Conservation (phyloP, 176 grass and related monocot genomes). For the Carex littledalei region DNA sequence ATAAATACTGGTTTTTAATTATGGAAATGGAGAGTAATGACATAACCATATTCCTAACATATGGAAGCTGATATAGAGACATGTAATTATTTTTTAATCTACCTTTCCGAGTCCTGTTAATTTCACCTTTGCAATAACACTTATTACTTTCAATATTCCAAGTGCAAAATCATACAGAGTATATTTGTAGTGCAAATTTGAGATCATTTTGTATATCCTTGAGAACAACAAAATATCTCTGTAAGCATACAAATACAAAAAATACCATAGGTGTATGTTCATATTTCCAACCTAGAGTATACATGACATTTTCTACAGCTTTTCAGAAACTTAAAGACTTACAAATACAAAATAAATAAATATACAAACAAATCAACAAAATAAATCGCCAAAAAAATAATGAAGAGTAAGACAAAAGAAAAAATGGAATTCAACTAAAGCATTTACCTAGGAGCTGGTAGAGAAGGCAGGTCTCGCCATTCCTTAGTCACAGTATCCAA, state of each 20-base stretch:
- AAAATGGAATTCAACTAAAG: not conserved
- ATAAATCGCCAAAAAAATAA: not conserved
- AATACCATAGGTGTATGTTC: not conserved
- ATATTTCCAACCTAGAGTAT: not conserved
- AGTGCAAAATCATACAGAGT: not conserved
- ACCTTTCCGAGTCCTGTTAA: not conserved
- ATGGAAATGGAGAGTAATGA: not conserved
- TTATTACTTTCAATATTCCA: not conserved
- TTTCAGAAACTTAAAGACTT: not conserved
- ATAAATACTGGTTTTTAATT: not conserved
- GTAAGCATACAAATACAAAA: not conserved
- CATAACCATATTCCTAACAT: not conserved
- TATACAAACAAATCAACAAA: not conserved
- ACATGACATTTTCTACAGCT: not conserved
- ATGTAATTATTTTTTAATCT: not conserved
- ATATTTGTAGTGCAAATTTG: not conserved
- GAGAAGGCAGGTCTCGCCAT: constrained; percentile 70
- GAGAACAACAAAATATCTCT: not conserved
- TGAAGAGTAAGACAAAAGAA: not conserved
- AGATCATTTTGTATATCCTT: not conserved
- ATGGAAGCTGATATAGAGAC: not conserved
- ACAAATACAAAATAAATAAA: not conserved
- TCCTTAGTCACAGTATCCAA: constrained; percentile 78
- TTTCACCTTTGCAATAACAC: not conserved
- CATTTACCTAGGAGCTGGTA: constrained; percentile 83